phyloP scores from a whole-genome alignment of 495 filamentous ascomycete genomes.

The Neurospora sp. region DNA sequence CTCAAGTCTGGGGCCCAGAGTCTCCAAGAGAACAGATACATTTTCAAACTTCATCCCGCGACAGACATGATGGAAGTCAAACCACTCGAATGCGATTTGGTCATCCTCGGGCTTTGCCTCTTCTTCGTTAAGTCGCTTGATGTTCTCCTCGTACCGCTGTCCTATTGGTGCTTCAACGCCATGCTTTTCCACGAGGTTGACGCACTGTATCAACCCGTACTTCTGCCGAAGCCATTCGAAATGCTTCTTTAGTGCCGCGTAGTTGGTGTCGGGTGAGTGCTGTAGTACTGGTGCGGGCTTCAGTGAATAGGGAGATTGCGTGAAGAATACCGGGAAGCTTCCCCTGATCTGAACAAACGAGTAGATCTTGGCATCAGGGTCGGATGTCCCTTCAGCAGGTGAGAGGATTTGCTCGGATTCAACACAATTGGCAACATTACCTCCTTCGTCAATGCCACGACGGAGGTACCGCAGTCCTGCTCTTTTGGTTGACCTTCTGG shows the following conservation, averaged over 20 bases:
- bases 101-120: constrained; percentile 38
- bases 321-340: constrained; percentile 87
- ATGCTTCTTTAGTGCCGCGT: constrained; percentile 65
- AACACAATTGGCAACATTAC: constrained; percentile 79
- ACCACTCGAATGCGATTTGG: constrained; percentile 71
- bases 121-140: constrained; percentile 51
- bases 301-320: constrained; percentile 83
- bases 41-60: constrained; percentile 97
- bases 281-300: constrained; percentile 77
- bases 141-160: constrained; percentile 59
- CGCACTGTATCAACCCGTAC: constrained; percentile 71
- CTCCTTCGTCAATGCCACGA: constrained; percentile 82
- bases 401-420: constrained; percentile 92
- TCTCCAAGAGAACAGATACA: constrained; percentile 65
- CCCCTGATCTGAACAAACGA: constrained; percentile 81
- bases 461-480: constrained; percentile 85
- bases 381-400: constrained; percentile 42
- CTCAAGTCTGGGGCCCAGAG: constrained; percentile 51
- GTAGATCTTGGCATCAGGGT: constrained; percentile 51
- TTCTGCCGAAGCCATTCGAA: constrained; percentile 52
- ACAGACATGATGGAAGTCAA: constrained; percentile 85
- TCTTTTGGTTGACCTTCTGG: constrained; percentile 69
- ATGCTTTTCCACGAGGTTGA: constrained; percentile 78
- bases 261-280: constrained; percentile 67
- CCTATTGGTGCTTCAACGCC: constrained; percentile 71